A percentile compares a stretch with the other conserved stretches of the same genome.
Evolutionary conservation across 495 filamentous ascomycete species (phyloP).

Genomic region (Neurospora cerealis): DNA sequence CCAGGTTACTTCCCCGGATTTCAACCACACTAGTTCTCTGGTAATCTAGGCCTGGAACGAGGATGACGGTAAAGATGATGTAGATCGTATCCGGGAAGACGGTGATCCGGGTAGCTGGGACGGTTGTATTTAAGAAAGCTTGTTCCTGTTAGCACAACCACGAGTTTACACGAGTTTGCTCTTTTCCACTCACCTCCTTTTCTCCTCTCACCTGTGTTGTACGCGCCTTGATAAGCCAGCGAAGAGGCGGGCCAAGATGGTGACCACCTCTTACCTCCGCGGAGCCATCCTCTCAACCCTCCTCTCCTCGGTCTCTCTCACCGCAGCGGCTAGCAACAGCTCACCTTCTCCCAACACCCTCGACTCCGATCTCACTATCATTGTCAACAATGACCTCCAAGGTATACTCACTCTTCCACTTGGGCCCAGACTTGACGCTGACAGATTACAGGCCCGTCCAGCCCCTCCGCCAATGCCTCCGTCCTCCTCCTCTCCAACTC

Average conservation of each 20-base stretch:
- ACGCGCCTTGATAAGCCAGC: background rate
- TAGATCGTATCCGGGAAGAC: background rate
- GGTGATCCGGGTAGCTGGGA: background rate
- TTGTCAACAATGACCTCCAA: slow-evolving; percentile 33
- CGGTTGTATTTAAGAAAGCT: background rate
- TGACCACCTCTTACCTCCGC: background rate
- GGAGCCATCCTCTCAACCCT: background rate
- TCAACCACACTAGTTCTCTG: background rate
- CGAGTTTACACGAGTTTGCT: too few relatives aligned
- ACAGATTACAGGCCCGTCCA: slow-evolving; percentile 19
- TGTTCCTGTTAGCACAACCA: background rate
- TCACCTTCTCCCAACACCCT: slow-evolving; percentile 24
- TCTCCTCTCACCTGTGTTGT: background rate
- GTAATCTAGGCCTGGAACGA: background rate
- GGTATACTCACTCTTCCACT: slow-evolving; percentile 12
- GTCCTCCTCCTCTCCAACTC: slow-evolving; percentile 30
- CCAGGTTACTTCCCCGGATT: background rate
- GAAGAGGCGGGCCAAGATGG: background rate
- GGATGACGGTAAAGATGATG: background rate
- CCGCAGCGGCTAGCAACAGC: slow-evolving; percentile 1
- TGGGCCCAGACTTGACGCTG: background rate
- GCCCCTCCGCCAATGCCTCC: slow-evolving; percentile 27
- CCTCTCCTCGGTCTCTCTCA: slow-evolving; percentile 9
- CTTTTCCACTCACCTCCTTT: background rate
- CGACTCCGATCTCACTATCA: slow-evolving; percentile 27